Base-by-base conservation (phyloP, 176 grass and related monocot genomes). In the Oryza meridionalis region DNA sequence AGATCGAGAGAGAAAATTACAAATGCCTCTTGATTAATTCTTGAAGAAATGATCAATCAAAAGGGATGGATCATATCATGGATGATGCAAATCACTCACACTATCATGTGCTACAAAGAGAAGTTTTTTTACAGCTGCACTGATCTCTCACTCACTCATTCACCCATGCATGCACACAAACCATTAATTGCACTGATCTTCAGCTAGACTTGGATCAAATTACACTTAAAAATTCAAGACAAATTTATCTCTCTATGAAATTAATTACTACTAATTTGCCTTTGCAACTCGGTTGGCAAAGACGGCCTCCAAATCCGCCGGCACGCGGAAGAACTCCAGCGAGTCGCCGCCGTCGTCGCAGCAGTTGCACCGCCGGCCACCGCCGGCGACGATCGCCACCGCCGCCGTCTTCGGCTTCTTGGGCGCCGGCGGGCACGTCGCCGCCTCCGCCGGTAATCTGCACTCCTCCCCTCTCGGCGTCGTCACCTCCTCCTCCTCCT, bases 311-410 rank as follows among this genome's bases (percentile, higher is more conserved):
- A 90, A 50, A 73, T 90, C 84, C 12, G 70, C 69, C 16, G 88
- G 88, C 63, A 90, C 84, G 75, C 88, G 84, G 84, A 64, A 90
- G 84, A 87, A 90, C 75, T 90, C 88, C 69, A 62, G 10, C 40
- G 61, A 40, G 27, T 86, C 88, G 40, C 80, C 88, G 49, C 75
- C 80, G 84, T 61, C 78, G 35, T 75, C 80, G 49, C 80, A 67
- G 49, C 80, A 67, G 88, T 86, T 75, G 75, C 88, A 90, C 59
- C 79, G 47, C 73, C 67, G 68, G 5, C 80, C 27, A 3, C 80
- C 27, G 5, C 80, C 27, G 11, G 38, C 47, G 49, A 75, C 2
- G 62, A 86, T 63, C 11, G 75, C 25, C 69, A 87, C 88, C 13
- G 75, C 51, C 19, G 2, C 76, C 75, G 40, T 80, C 40, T 84